phyloP scores from a whole-genome alignment of 2,329 filamentous ascomycete genomes.

The Pseudocercospora musae region DNA sequence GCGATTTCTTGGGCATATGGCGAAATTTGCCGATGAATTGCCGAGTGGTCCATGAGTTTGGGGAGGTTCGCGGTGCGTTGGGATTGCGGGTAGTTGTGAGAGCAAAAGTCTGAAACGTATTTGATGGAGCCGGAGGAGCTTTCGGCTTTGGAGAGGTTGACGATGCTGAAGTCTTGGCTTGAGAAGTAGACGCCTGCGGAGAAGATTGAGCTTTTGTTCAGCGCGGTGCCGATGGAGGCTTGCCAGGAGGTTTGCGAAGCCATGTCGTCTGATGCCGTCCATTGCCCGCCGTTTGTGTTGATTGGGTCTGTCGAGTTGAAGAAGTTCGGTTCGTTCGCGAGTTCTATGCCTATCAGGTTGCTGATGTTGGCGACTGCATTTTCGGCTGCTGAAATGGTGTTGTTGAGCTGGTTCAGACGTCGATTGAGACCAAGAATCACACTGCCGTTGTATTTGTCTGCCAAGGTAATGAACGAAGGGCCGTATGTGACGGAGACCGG shows the following conservation, averaged over 20 bases:
- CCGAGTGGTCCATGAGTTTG: conserved; percentile 46
- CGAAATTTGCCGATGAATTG: conserved; percentile 41
- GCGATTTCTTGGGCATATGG: conserved; percentile 43
- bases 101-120: conserved; percentile 10
- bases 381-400: conserved; percentile 53
- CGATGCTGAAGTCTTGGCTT: neutral
- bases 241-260: conserved; percentile 17
- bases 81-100: conserved; percentile 49
- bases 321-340: conserved; percentile 57
- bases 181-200: conserved; percentile 8
- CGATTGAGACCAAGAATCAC: conserved; percentile 56
- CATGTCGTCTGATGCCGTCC: conserved; percentile 7
- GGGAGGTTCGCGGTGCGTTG: neutral
- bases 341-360: conserved; percentile 54
- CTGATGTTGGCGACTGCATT: conserved; percentile 44
- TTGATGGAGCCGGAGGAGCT: neutral
- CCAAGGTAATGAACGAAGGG: conserved; percentile 51
- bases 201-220: neutral
- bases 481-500: conserved; percentile 51
- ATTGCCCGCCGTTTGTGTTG: neutral
- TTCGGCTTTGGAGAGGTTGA: neutral
- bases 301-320: neutral
- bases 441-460: conserved; percentile 47
- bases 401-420: conserved; percentile 51
- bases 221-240: conserved; percentile 1